Base-by-base conservation (phyloP, 2,329 filamentous ascomycete species). In the Curvularia eragrostidis region DNA sequence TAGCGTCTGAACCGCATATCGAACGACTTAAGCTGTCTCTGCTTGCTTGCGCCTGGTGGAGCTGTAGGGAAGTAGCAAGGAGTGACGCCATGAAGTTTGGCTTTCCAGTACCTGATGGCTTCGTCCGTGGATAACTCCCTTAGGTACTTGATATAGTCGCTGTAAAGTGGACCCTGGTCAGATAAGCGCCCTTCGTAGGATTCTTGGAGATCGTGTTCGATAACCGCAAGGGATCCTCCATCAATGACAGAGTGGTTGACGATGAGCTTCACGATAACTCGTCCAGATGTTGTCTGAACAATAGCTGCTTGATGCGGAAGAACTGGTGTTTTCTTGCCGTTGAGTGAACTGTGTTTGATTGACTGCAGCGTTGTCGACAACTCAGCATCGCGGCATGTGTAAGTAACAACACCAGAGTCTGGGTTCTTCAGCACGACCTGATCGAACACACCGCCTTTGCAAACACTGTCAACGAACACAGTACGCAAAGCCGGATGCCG, bases 241-340 rank as follows among this genome's bases (percentile, higher is more conserved):
- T 76, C 74, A 32, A 76, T 68, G 6, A 76, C 68, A 23, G 68
- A 66, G 50, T 76, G 74, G 41, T 74, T 75, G 62, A 76, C 70
- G 46, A 74, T 72, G 54, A 75, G 63, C 64, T 75, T 75, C 41
- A 74, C 64, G 36, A 74, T 48, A 12, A 75, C 63, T 30, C 60
- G 67, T 1, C 72, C 72, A 0, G 70, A 69, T 1, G 36, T 64
- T 3, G 71, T 73, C 26, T 70, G 64, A 4, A 73, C 48, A 15
- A 74, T 67, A 12, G 67, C 65, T 28, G 74, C 62, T 51, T 74
- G 74, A 26, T 76, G 74, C 5, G 72, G 70, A n/a, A 75, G 67
- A 28, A 51, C 54, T 9, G 71, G 71, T 46, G 68, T 71, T 56
- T 66, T 70, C 61, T 66, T 69, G 9, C 69, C 68, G 34, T 74